Evolutionary conservation across 768 basidiomycete genomes (phyloP), one percentile per base, ranked within the genome.

Genomic region (Leucosporidium scottii): DNA sequence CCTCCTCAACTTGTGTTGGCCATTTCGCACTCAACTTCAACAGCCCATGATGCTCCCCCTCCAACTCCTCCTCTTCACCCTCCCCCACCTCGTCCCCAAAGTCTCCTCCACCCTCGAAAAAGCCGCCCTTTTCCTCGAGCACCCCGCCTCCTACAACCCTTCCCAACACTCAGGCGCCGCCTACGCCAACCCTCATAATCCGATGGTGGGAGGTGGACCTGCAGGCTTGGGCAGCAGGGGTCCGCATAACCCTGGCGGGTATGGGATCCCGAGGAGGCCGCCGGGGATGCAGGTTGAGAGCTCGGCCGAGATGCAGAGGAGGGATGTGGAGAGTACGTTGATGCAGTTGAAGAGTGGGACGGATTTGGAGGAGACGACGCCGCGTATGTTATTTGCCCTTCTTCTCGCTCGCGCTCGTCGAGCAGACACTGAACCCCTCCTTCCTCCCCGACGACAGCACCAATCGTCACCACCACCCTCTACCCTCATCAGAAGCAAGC

Each of bases 401-500:
- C 60, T 71, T 67, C 62, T 69, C 68, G 51, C 53, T 69, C 55
- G 60, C 66, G 70, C 75, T 64, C 66, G n/a, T n/a, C 34, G 34
- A 34, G 34, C 34, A 4, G 34, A 34, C 4, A 10, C 34, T 10
- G 74, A 74, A 89, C 88, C 80, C 59, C 75, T 82, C 62, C 86
- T 88, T 74, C 25, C 2, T 27, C 62, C 49, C 21, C 8, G 1
- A 28, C 20, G 47, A 10, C 69, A 79, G 78, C 79, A 27, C 76
- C 78, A 0, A 75, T 78, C 64, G 85, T 99, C 62, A 88, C 87
- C 48, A 96, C 96, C 27, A 83, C 80, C 57, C 81, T 99, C 12
- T 99, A 98, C 79, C 91, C 94, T 25, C 96, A 99, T 82, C 96
- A 99, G 80, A 94, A 93, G 80, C 94, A 94, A 78, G 96, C 94